Conservation (phyloP, 1,284 basidiomycete genomes). For the Leccinum fuscescens region DNA sequence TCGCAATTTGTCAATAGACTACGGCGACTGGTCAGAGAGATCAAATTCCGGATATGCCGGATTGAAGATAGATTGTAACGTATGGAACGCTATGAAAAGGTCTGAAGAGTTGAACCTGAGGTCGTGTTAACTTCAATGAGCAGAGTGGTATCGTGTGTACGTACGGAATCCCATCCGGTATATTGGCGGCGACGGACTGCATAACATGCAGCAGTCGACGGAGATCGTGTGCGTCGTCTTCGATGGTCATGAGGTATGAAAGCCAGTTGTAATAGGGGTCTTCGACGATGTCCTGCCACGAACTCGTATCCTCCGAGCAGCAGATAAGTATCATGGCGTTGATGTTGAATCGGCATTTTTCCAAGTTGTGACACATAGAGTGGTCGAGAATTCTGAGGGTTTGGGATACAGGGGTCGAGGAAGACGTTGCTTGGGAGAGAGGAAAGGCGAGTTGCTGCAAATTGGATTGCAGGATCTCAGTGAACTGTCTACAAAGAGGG, state of each 20-base stretch:
- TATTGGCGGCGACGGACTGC: too few relatives aligned
- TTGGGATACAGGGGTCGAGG: neutral
- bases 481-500: neutral
- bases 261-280: neutral
- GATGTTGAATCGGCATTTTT: neutral
- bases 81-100: too few relatives aligned
- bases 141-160: too few relatives aligned
- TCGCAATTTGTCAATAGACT: too few relatives aligned
- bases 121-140: too few relatives aligned
- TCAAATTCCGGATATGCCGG: too few relatives aligned
- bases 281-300: neutral
- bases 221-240: neutral
- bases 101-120: too few relatives aligned
- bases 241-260: neutral
- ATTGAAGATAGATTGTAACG: too few relatives aligned
- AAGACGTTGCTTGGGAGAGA: neutral
- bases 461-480: neutral
- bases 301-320: neutral
- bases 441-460: neutral
- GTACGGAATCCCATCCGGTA: too few relatives aligned
- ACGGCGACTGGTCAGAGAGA: too few relatives aligned
- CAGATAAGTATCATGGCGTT: neutral
- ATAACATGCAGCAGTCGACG: too few relatives aligned
- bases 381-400: neutral
- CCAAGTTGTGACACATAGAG: neutral